Evolutionary conservation across 176 grass and related monocot genomes (phyloP).

Genomic region (Elymus sibiricus): DNA sequence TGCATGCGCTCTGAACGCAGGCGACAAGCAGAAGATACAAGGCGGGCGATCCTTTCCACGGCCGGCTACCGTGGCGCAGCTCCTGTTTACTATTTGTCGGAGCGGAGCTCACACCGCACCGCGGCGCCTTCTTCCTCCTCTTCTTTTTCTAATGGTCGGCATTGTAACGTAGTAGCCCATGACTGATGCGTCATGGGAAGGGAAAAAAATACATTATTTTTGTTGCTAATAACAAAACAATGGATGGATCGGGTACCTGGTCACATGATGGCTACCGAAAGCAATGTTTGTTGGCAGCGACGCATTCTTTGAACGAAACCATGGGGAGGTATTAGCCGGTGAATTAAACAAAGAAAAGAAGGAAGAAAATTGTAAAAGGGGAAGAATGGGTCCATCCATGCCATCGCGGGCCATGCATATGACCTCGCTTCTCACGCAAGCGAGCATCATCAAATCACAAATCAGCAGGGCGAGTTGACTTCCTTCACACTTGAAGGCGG

Average conservation of each 20-base stretch:
- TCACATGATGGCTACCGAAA: slow-evolving; percentile 27
- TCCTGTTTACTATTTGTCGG: slow-evolving; percentile 24
- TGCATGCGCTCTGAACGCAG: slow-evolving; percentile 12
- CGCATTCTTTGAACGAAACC: slow-evolving; percentile 32
- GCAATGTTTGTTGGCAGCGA: slow-evolving; percentile 27
- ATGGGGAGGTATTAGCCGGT: background rate
- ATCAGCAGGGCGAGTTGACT: background rate
- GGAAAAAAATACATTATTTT: background rate
- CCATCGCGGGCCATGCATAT: background rate
- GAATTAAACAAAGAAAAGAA: background rate
- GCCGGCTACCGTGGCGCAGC: slow-evolving; percentile 22
- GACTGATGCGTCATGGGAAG: slow-evolving; percentile 15
- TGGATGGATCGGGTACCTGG: background rate
- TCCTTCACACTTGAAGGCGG: background rate
- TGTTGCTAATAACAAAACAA: background rate
- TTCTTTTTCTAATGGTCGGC: background rate
- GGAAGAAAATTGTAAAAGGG: background rate
- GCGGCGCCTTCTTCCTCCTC: background rate
- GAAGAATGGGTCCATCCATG: background rate
- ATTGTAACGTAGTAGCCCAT: slow-evolving; percentile 20
- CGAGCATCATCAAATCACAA: slow-evolving; percentile 38
- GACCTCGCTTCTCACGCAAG: slow-evolving; percentile 50
- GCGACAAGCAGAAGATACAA: slow-evolving; percentile 34
- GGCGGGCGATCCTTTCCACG: slow-evolving; percentile 44
- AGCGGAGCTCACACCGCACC: background rate